phyloP scores from a whole-genome alignment of 106 monocot genomes.

The Alisma plantagoaquatica region DNA sequence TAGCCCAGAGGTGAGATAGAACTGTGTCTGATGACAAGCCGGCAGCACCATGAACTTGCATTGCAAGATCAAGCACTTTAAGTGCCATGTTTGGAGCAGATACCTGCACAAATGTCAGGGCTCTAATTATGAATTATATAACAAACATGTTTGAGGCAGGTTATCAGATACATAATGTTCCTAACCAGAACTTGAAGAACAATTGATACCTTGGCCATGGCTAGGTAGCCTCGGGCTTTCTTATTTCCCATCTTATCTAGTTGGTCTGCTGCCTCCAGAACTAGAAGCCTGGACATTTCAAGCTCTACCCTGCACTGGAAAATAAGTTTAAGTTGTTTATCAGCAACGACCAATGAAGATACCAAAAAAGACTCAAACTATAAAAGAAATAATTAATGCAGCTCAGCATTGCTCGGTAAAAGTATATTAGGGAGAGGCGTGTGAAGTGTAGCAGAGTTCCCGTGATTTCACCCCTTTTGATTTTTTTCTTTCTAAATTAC shows the following conservation, averaged over 20 bases:
- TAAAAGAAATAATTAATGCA: no score
- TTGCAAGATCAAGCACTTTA: conserved; percentile 82
- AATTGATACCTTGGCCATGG: conserved; percentile 84
- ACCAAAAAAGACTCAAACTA: not conserved
- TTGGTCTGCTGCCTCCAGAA: conserved; percentile 85
- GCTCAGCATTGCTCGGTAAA: no score
- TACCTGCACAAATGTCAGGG: conserved; percentile 58
- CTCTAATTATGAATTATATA: not conserved
- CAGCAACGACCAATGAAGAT: not conserved
- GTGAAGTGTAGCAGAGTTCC: no score
- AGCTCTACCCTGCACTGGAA: conserved; percentile 75
- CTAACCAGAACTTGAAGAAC: not conserved
- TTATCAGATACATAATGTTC: not conserved
- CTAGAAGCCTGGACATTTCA: conserved; percentile 67
- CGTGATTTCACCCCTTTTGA: no score
- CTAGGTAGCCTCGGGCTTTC: conserved; percentile 67
- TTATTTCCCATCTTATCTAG: conserved; percentile 84
- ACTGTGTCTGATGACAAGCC: conserved; percentile 90
- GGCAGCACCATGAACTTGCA: conserved; percentile 93
- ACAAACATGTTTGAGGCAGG: not conserved
- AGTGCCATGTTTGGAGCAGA: conserved; percentile 92
- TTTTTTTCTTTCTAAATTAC: no score
- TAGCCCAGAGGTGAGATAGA: conserved; percentile 83
- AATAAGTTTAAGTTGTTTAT: no score
- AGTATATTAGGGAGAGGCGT: no score